Conservation (phyloP, 208 protist genomes). For the Leishmania lainsoni region DNA sequence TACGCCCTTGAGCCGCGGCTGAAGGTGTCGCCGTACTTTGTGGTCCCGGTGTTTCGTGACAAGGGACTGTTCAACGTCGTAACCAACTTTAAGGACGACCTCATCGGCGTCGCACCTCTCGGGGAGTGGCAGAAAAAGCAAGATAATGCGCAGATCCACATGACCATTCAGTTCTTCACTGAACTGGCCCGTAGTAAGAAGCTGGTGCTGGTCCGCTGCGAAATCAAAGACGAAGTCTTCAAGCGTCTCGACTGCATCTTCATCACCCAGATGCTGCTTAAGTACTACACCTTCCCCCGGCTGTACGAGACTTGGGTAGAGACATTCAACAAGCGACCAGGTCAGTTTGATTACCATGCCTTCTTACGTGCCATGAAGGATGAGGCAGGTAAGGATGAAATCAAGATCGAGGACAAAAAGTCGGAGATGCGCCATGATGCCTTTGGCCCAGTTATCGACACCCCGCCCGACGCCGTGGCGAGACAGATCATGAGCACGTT, state of each 20-base stretch:
- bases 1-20: constrained; percentile 83
- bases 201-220: constrained; percentile 89
- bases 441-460: constrained; percentile 87
- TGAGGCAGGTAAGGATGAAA: constrained; percentile 83
- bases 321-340: constrained; percentile 88
- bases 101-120: constrained; percentile 85
- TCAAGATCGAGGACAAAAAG: constrained; percentile 91
- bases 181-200: constrained; percentile 85
- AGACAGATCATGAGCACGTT: constrained; percentile 67
- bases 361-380: constrained; percentile 92
- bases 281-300: constrained; percentile 88
- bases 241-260: constrained; percentile 89
- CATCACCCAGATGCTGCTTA: constrained; percentile 89
- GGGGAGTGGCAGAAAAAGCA: constrained; percentile 91
- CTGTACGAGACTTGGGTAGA: constrained; percentile 90
- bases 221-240: constrained; percentile 93
- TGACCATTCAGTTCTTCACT: constrained; percentile 95
- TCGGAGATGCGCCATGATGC: constrained; percentile 56
- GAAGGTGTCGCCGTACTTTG: constrained; percentile 86
- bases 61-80: constrained; percentile 93
- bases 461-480: constrained; percentile 73
- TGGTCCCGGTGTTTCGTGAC: constrained; percentile 89
- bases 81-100: constrained; percentile 89
- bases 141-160: constrained; percentile 82
- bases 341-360: constrained; percentile 88